Evolutionary conservation across 2,329 filamentous ascomycete species (phyloP).

Genomic region (Ascosphaera apis): DNA sequence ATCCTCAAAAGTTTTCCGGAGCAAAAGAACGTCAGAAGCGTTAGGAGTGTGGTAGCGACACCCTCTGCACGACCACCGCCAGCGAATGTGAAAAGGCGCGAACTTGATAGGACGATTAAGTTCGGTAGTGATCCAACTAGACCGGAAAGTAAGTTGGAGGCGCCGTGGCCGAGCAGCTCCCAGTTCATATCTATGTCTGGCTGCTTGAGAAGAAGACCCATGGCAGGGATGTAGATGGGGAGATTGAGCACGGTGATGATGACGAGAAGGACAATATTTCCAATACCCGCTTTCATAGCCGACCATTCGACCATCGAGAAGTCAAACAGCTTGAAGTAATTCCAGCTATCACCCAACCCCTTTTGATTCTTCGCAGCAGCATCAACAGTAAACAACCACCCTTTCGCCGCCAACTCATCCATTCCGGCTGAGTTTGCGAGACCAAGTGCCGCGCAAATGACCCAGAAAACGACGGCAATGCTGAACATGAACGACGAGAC

Average conservation of each 20-base stretch:
- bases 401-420: background rate
- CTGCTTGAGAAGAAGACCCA: background rate
- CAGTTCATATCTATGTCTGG: conserved; percentile 1
- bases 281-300: conserved; percentile 1
- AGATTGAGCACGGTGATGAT: background rate
- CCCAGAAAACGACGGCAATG: background rate
- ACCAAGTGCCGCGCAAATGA: background rate
- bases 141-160: background rate
- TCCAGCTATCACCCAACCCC: background rate
- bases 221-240: background rate
- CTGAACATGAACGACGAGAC: background rate
- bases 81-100: conserved; percentile 1
- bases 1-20: background rate
- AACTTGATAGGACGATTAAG: background rate
- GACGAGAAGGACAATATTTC: background rate
- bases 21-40: background rate
- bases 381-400: background rate
- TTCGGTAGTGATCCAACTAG: background rate
- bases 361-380: background rate
- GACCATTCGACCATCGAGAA: background rate
- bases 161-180: background rate
- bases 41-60: background rate
- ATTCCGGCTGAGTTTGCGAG: background rate
- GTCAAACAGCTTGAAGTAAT: conserved; percentile 1
- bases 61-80: background rate